Percentiles rank a stretch among this genome's conserved stretches.
Evolutionary conservation across 192 early-diverging fungal species (phyloP).

Genomic region (Podila minutissima): DNA sequence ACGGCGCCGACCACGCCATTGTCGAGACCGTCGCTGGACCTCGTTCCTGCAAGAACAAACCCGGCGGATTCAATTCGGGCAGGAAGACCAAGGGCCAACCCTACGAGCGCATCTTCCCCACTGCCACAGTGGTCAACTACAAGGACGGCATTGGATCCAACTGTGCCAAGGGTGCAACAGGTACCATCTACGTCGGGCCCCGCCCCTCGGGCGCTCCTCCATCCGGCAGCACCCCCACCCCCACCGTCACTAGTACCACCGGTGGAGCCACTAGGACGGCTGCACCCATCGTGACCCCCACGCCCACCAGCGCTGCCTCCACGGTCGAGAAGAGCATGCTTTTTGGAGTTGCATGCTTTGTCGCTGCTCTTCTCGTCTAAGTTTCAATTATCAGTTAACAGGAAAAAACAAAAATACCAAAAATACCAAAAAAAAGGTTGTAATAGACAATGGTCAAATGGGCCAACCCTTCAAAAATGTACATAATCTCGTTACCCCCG

Average conservation of each 20-base stretch:
- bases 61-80: constrained; percentile 47
- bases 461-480: background rate
- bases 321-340: constrained; percentile 7
- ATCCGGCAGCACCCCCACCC: background rate
- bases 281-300: background rate
- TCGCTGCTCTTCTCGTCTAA: constrained; percentile 17
- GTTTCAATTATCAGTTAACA: background rate
- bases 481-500: background rate
- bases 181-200: constrained; percentile 31
- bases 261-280: background rate
- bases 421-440: background rate
- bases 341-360: constrained; percentile 14
- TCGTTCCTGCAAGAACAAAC: constrained; percentile 14
- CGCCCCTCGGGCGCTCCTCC: background rate
- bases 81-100: constrained; percentile 18
- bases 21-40: constrained; percentile 28
- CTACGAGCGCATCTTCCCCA: constrained; percentile 19
- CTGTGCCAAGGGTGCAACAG: constrained; percentile 16
- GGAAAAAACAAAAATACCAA: background rate
- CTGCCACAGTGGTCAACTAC: constrained; percentile 16
- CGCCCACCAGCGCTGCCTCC: constrained; percentile 3
- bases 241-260: background rate
- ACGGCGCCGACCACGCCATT: constrained; percentile 32
- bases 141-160: constrained; percentile 44
- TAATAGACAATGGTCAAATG: too few relatives aligned